These are phyloP conservation scores for Metarhizium anisopliae DNA, from an alignment of 2,329 filamentous ascomycete species.

Conservation along the genomic window DNA sequence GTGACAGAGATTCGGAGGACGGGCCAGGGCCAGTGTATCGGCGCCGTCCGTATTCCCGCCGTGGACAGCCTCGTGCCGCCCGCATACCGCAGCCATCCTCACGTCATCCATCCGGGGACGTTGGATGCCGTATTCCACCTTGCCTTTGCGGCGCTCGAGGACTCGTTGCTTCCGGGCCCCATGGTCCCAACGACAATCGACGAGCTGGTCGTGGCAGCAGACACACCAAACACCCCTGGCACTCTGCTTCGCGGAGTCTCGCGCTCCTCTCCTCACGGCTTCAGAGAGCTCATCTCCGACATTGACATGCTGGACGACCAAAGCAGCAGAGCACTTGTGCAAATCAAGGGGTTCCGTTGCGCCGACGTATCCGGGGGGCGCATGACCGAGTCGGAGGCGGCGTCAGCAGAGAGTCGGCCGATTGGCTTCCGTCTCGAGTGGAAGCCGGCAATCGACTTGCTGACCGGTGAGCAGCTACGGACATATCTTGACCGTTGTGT, in stretches of 20 bases:
- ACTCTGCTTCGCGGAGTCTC: constrained; percentile 14
- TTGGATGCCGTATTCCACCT: constrained; percentile 16
- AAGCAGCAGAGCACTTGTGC: background rate
- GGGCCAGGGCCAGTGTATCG: background rate
- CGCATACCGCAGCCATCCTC: background rate
- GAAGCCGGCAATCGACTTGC: background rate
- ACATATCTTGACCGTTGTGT: background rate
- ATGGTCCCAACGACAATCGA: background rate
- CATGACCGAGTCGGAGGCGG: background rate
- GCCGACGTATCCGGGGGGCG: background rate
- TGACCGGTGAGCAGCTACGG: background rate
- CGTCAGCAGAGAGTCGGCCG: background rate
- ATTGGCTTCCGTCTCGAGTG: background rate
- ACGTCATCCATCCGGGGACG: constrained; percentile 12
- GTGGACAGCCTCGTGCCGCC: background rate
- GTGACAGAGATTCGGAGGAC: constrained; percentile 10
- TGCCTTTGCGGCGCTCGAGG: background rate
- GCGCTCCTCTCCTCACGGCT: constrained; percentile 13
- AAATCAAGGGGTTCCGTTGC: background rate
- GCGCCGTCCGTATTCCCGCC: background rate
- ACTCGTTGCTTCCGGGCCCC: background rate
- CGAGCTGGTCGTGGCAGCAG: background rate
- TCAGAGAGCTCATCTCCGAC: background rate
- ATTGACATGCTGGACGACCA: background rate
- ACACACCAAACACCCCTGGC: background rate